Percentiles rank a stretch among this genome's conserved stretches.
Evolutionary conservation across 495 filamentous ascomycete genomes (phyloP).

Genomic region (Daldinia caldariorum): DNA sequence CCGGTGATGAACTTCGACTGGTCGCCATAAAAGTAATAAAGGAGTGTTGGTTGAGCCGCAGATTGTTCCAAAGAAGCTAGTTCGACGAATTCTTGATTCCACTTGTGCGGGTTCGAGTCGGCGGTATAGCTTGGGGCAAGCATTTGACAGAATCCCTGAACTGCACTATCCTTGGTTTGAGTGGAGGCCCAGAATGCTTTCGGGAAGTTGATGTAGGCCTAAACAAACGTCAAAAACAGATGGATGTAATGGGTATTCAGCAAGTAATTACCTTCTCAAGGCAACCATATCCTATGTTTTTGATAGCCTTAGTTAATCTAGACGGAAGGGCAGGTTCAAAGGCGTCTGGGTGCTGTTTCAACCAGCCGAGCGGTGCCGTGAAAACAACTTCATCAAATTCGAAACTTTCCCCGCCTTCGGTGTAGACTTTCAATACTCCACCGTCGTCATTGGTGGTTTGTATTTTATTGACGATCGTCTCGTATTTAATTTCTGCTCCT

Average conservation of each 20-base stretch:
- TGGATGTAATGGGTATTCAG: not conserved
- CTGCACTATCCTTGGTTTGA: slow-evolving; percentile 38
- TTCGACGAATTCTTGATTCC: slow-evolving; percentile 84
- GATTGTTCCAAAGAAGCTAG: slow-evolving; percentile 70
- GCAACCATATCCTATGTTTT: slow-evolving; percentile 82
- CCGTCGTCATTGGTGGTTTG: slow-evolving; percentile 57
- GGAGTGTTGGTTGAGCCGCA: slow-evolving; percentile 80
- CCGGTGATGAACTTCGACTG: slow-evolving; percentile 61
- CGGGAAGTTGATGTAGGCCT: slow-evolving; percentile 88
- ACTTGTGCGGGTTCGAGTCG: slow-evolving; percentile 68
- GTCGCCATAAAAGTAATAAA: slow-evolving; percentile 89
- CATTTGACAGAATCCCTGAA: slow-evolving; percentile 73
- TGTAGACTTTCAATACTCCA: slow-evolving; percentile 63
- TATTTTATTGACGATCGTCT: slow-evolving; percentile 53
- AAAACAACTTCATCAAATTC: slow-evolving; percentile 87
- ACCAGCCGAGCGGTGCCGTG: slow-evolving; percentile 87
- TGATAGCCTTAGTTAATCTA: slow-evolving; percentile 75
- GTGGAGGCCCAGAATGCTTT: slow-evolving; percentile 65
- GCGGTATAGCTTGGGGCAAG: slow-evolving; percentile 70
- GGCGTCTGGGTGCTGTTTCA: slow-evolving; percentile 76
- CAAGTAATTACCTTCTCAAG: slow-evolving; percentile 75
- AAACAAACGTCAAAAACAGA: slow-evolving; percentile 14
- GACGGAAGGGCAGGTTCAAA: slow-evolving; percentile 77
- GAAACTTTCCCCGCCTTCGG: slow-evolving; percentile 60
- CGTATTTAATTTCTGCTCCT: slow-evolving; percentile 69